Evolutionary conservation across 257 asterid species (phyloP).

Genomic region (Plantago major): DNA sequence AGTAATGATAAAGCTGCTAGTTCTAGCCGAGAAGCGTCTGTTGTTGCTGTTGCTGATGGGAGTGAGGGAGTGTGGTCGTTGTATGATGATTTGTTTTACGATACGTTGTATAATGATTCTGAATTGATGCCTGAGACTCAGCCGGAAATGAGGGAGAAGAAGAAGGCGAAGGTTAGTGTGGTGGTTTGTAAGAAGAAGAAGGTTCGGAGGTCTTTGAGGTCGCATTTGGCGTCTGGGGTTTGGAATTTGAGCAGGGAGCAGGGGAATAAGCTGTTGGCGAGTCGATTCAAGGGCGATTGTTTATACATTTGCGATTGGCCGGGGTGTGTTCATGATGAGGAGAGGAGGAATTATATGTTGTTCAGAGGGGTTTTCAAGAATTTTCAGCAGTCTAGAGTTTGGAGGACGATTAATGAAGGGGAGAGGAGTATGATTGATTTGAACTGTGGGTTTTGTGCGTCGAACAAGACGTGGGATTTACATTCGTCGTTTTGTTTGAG

Average conservation of each 20-base stretch:
- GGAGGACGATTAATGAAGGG: slow-evolving; percentile 92
- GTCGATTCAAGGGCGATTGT: slow-evolving; percentile 76
- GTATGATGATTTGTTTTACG: slow-evolving; percentile 72
- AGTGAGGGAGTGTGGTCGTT: slow-evolving; percentile 72
- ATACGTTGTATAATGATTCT: slow-evolving; percentile 57
- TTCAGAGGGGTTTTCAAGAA: slow-evolving; percentile 83
- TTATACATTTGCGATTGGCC: slow-evolving; percentile 90
- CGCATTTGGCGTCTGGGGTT: slow-evolving; percentile 64
- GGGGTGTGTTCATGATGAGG: slow-evolving; percentile 76
- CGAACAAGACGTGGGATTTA: slow-evolving; percentile 75
- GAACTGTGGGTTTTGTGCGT: slow-evolving; percentile 64
- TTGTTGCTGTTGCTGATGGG: slow-evolving; percentile 8
- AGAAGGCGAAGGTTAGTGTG: slow-evolving; percentile 19
- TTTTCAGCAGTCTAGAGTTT: slow-evolving; percentile 84
- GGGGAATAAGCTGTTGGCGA: slow-evolving; percentile 75
- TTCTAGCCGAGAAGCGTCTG: slow-evolving; percentile 30
- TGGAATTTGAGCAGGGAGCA: slow-evolving; percentile 88
- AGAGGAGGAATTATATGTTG: slow-evolving; percentile 86
- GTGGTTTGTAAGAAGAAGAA: slow-evolving; percentile 40
- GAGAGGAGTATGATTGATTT: slow-evolving; percentile 48
- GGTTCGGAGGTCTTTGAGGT: slow-evolving; percentile 34
- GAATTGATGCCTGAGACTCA: slow-evolving; percentile 30
- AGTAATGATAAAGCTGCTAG: slow-evolving; percentile 24
- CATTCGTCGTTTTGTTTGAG: slow-evolving; percentile 82
- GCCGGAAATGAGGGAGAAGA: slow-evolving; percentile 19